A percentile compares a stretch with the other conserved stretches of the same genome.
These are phyloP conservation scores for Pichia thaimueangensis DNA, from an alignment of 805 yeast genomes.

Conservation along the genomic window DNA sequence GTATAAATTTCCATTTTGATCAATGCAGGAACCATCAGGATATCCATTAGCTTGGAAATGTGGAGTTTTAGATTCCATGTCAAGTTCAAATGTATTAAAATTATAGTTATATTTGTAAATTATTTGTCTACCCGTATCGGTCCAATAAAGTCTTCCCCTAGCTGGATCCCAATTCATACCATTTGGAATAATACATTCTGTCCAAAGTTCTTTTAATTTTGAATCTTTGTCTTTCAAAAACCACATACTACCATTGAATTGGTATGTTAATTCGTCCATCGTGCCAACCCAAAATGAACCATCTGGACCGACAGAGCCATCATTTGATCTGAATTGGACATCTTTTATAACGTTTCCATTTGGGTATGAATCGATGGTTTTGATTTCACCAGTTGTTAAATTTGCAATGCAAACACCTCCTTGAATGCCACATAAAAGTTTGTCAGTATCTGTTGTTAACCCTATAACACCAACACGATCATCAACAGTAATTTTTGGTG, in stretches of 20 bases:
- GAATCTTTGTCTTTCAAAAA: constrained; percentile 32
- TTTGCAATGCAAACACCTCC: constrained; percentile 56
- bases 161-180: constrained; percentile 53
- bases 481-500: constrained; percentile 27
- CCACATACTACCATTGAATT: constrained; percentile 44
- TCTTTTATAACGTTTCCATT: constrained; percentile 28
- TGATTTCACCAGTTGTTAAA: constrained; percentile 35
- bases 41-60: constrained; percentile 33
- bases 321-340: constrained; percentile 58
- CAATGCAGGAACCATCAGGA: constrained; percentile 76
- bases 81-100: constrained; percentile 27
- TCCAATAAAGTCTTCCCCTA: constrained; percentile 40
- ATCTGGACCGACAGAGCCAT: constrained; percentile 70
- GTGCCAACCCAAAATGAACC: constrained; percentile 80
- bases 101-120: constrained; percentile 45
- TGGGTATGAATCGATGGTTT: constrained; percentile 35
- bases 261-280: constrained; percentile 39
- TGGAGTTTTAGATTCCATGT: constrained; percentile 31
- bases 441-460: constrained; percentile 50
- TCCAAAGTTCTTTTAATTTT: constrained; percentile 27
- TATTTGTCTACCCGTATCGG: constrained; percentile 43
- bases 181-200: constrained; percentile 54
- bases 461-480: constrained; percentile 67
- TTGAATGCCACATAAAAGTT: constrained; percentile 55
- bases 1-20: constrained; percentile 48